These are phyloP conservation scores for Neurospora cerealis DNA, from an alignment of 495 filamentous ascomycete genomes.

Conservation along the genomic window DNA sequence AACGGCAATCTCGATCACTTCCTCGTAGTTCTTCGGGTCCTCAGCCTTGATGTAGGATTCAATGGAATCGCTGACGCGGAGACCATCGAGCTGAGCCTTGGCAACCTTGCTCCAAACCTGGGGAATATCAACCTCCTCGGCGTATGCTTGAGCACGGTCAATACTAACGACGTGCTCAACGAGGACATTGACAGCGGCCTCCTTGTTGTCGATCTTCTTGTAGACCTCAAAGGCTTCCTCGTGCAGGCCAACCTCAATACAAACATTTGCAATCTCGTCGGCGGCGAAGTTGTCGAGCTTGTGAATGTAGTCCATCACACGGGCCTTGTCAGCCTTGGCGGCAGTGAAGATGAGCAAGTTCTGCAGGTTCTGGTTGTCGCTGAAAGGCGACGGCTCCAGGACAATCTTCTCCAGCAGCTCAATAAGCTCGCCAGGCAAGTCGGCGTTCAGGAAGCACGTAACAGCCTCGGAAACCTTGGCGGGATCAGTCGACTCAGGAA, in stretches of 20 bases:
- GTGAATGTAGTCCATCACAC: slow-evolving; percentile 96
- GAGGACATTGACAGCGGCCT: slow-evolving; percentile 79
- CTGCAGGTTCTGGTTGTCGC: slow-evolving; percentile 91
- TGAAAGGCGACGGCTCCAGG: slow-evolving; percentile 92
- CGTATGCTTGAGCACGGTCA: slow-evolving; percentile 92
- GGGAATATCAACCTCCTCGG: slow-evolving; percentile 87
- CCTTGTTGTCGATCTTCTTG: slow-evolving; percentile 91
- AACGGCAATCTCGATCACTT: slow-evolving; percentile 94
- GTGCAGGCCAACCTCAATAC: slow-evolving; percentile 85
- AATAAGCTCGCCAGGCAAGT: slow-evolving; percentile 89
- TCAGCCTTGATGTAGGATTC: slow-evolving; percentile 94
- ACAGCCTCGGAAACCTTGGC: slow-evolving; percentile 94
- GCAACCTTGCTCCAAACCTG: slow-evolving; percentile 99
- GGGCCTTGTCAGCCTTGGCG: slow-evolving; percentile 89
- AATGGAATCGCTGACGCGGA: slow-evolving; percentile 85
- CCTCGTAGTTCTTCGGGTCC: slow-evolving; percentile 85
- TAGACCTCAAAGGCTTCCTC: slow-evolving; percentile 98
- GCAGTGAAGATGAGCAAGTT: slow-evolving; percentile 96
- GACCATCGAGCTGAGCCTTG: slow-evolving; percentile 95
- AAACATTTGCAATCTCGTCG: slow-evolving; percentile 85
- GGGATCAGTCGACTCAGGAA: slow-evolving; percentile 88
- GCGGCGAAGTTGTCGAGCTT: slow-evolving; percentile 79
- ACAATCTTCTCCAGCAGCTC: slow-evolving; percentile 99
- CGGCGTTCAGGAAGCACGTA: slow-evolving; percentile 78
- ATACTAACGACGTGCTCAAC: slow-evolving; percentile 98